These are phyloP conservation scores for Aschersonia sp. DNA, from an alignment of 2,329 filamentous ascomycete genomes.

Conservation along the genomic window DNA sequence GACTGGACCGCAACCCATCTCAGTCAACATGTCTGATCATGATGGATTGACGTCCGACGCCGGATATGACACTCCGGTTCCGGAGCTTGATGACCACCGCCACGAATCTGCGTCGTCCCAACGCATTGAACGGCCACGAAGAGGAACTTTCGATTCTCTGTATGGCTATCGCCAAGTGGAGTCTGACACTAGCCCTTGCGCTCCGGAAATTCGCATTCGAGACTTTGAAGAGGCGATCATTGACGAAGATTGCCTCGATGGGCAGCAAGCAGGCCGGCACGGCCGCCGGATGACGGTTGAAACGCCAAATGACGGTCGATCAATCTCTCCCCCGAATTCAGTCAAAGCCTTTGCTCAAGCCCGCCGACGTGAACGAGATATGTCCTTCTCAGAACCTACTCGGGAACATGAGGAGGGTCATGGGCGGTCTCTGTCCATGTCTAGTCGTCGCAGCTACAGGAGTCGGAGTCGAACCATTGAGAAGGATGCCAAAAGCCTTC, in stretches of 20 bases:
- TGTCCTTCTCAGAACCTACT: slow-evolving; percentile 36
- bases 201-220: slow-evolving; percentile 36
- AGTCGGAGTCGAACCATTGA: slow-evolving; percentile 46
- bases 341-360: slow-evolving; percentile 94
- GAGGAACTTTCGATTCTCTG: slow-evolving; percentile 62
- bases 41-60: slow-evolving; percentile 44
- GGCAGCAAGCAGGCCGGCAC: slow-evolving; percentile 26
- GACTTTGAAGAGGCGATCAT: slow-evolving; percentile 80
- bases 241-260: slow-evolving; percentile 52
- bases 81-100: slow-evolving; percentile 79
- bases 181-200: slow-evolving; percentile 15
- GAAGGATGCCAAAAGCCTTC: slow-evolving; percentile 45
- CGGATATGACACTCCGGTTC: slow-evolving; percentile 59
- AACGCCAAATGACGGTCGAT: slow-evolving; percentile 44
- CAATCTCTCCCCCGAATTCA: slow-evolving; percentile 82
- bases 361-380: slow-evolving; percentile 65
- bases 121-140: slow-evolving; percentile 43
- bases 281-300: slow-evolving; percentile 42
- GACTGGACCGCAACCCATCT: too few species aligned
- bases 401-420: slow-evolving; percentile 32
- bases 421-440: slow-evolving; percentile 56
- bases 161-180: slow-evolving; percentile 36
- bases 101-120: slow-evolving; percentile 47
- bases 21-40: slow-evolving; percentile 47
- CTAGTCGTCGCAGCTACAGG: slow-evolving; percentile 44